Evolutionary conservation across 768 basidiomycete genomes (phyloP).

Genomic region (Amanita brunnescens): DNA sequence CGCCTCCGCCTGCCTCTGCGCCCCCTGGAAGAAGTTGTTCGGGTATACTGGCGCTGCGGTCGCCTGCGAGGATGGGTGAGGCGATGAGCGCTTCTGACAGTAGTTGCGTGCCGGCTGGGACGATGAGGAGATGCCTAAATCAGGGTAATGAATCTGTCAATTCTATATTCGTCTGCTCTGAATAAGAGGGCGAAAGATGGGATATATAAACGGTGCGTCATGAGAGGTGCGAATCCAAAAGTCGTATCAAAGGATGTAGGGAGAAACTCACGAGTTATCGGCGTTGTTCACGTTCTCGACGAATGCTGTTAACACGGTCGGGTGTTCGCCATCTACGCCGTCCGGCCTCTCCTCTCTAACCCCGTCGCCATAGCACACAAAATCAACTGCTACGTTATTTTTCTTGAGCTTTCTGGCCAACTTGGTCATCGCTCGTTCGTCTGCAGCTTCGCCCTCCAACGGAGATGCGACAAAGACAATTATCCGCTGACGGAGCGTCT

Average conservation of each 20-base stretch:
- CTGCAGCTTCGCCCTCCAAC: conserved; percentile 56
- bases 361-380: conserved; percentile 85
- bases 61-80: conserved; percentile 76
- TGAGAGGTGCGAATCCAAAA: neutral
- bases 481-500: conserved; percentile 94
- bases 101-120: conserved; percentile 70
- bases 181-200: neutral
- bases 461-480: conserved; percentile 93
- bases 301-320: conserved; percentile 65
- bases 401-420: conserved; percentile 98
- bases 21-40: conserved; percentile 44
- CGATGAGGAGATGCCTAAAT: conserved; percentile 68
- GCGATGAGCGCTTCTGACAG: conserved; percentile 77
- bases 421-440: conserved; percentile 74
- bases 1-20: conserved; percentile 30
- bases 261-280: conserved; percentile 73
- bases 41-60: conserved; percentile 62
- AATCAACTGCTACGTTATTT: conserved; percentile 95
- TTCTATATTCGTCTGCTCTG: conserved; percentile 1
- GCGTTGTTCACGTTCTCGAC: conserved; percentile 72
- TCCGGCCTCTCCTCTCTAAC: conserved; percentile 37
- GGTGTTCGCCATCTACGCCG: conserved; percentile 36
- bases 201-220: neutral
- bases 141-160: conserved; percentile 1
- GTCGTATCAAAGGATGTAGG: too few species aligned